Percentiles rank a stretch among this genome's conserved stretches.
These are phyloP conservation scores for Wallemia mellicola DNA, from an alignment of 1,284 basidiomycete species.

Conservation along the genomic window DNA sequence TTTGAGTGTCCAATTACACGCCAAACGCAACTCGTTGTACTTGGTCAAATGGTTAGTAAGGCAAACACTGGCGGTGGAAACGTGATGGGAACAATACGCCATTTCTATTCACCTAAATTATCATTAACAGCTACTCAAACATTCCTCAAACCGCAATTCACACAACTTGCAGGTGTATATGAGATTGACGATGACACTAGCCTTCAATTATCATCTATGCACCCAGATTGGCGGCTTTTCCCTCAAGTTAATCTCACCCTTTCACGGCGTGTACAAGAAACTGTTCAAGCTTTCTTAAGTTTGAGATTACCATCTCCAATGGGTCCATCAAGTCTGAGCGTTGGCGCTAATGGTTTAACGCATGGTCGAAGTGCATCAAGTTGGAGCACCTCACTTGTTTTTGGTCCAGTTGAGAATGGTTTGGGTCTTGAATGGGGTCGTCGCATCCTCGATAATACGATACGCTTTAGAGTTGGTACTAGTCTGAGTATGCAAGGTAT, in stretches of 20 bases:
- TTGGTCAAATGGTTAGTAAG: conserved; percentile 13
- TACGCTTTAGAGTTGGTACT: conserved; percentile 11
- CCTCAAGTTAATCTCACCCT: conserved; percentile 14
- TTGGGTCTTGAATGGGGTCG: conserved; percentile 10
- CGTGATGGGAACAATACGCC: conserved; percentile 28
- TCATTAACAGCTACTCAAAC: conserved; percentile 14
- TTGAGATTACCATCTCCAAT: conserved; percentile 2
- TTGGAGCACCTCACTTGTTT: conserved; percentile 3
- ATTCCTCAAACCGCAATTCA: conserved; percentile 16
- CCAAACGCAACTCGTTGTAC: conserved; percentile 5
- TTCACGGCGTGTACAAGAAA: conserved; percentile 12
- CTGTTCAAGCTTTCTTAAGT: conserved; percentile 5
- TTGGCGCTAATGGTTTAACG: conserved; percentile 3
- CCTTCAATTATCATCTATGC: neutral
- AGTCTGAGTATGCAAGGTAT: conserved; percentile 11
- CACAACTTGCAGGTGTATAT: conserved; percentile 18
- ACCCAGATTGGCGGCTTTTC: neutral
- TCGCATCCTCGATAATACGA: conserved; percentile 10
- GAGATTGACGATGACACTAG: conserved; percentile 10
- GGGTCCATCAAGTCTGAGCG: conserved; percentile 2
- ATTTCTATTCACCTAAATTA: conserved; percentile 30
- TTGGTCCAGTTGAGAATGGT: conserved; percentile 6
- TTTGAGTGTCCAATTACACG: conserved; percentile 7
- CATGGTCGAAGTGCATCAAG: conserved; percentile 3
- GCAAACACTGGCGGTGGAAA: conserved; percentile 17